Conservation (phyloP, 2,329 filamentous ascomycete species). For the Fusarium xyrophilum region DNA sequence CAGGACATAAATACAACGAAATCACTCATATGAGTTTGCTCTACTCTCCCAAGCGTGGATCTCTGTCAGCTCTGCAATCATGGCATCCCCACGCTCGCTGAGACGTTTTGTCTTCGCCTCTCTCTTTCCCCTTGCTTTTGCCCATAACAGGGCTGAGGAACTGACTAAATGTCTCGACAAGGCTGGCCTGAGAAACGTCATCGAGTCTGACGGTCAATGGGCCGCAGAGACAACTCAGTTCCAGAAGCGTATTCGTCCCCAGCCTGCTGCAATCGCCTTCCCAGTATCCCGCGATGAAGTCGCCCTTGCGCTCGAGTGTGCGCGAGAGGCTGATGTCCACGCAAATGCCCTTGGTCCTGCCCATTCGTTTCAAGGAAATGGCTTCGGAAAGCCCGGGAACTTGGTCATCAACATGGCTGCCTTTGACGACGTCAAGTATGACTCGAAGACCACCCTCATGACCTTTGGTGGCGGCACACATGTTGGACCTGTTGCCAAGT, state of each 20-base stretch:
- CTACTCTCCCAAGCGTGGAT: neutral
- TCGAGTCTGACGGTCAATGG: conserved; percentile 32
- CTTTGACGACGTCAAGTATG: conserved; percentile 36
- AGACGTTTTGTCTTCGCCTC: conserved; percentile 7
- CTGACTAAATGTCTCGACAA: conserved; percentile 23
- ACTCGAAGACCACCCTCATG: conserved; percentile 19
- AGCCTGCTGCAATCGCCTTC: conserved; percentile 36
- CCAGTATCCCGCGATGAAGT: conserved; percentile 30
- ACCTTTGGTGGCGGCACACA: conserved; percentile 37
- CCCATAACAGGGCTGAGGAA: conserved; percentile 9
- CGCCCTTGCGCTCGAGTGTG: conserved; percentile 34
- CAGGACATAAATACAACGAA: conserved; percentile 1
- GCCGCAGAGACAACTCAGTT: conserved; percentile 24
- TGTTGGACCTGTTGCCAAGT: conserved; percentile 34
- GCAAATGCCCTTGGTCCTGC: conserved; percentile 35
- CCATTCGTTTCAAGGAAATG: conserved; percentile 36
- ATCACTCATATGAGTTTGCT: neutral
- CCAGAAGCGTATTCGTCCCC: conserved; percentile 32
- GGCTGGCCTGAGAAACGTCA: conserved; percentile 30
- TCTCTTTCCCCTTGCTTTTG: conserved; percentile 1
- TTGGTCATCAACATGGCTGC: conserved; percentile 38
- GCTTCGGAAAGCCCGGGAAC: conserved; percentile 34
- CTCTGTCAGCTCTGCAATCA: neutral
- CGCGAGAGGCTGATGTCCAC: conserved; percentile 34
- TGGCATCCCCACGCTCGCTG: conserved; percentile 6